Base-by-base conservation (phyloP, 2,329 filamentous ascomycete genomes). In the Colletotrichum orchidophilum region DNA sequence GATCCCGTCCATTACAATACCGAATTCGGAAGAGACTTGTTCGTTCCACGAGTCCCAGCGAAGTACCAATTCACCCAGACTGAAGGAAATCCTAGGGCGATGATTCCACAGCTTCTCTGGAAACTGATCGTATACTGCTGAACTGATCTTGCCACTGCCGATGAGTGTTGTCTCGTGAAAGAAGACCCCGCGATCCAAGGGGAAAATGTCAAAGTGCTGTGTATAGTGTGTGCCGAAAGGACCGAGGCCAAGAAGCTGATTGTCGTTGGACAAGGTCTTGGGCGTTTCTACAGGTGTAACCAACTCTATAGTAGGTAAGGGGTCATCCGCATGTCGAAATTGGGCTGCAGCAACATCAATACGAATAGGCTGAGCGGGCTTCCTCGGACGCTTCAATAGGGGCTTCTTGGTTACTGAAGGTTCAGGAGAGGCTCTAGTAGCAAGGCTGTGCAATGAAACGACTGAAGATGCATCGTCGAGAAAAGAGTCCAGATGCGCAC, bases 211-310 rank as follows among this genome's bases (percentile, higher is more conserved):
- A 72, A 92, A 92, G 75, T 92, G 86, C 39, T 87, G 84, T 0
- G 89, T 87, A 76, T 92, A 92, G 27, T 85, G 83, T 1, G 87
- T 89, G 1, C 90, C 90, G 76, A 89, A 91, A 0, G 88, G 87
- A 0, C 87, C 88, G 8, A 92, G 80, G 1, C 89, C 88, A 12
- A 70, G 58, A 18, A 73, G 61, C 46, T 73, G 63, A 5, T 26
- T 49, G 5, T 63, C 59, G 33, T 33, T 29, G 12, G 29, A 33
- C 5, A n/a, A 9, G 7, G 53, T 33, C 26, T 76, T 74, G 5
- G 50, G 49, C 13, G 70, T 71, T 54, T 59, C 52, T 3, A 64
- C 31, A 26, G 75, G 75, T 6, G 64, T 52, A 1, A 63, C 55
- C 15, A 73, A 61, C 9, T 74, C 42, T 1, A 24, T 63, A 4